phyloP scores from a whole-genome alignment of 202 grass and related monocot genomes.

The Digitaria exilis region DNA sequence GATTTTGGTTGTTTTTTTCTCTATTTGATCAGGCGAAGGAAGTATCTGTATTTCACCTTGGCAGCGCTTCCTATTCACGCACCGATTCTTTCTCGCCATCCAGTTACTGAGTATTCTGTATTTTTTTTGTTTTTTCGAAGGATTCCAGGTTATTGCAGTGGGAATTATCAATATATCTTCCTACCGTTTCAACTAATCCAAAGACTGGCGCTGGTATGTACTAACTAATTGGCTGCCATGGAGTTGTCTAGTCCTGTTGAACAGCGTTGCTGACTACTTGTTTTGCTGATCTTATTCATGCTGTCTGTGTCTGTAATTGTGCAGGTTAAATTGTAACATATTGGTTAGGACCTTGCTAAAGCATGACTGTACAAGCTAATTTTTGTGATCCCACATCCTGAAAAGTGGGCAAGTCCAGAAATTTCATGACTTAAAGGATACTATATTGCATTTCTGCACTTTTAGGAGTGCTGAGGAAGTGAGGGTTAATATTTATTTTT shows the following conservation, averaged over 20 bases:
- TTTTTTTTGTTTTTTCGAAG: background rate
- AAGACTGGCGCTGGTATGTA: conserved; percentile 26
- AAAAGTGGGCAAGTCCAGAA: conserved; percentile 17
- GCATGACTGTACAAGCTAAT: background rate
- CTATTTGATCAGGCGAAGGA: background rate
- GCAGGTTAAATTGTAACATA: conserved; percentile 27
- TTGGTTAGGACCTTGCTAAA: background rate
- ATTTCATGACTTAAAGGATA: background rate
- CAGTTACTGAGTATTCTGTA: background rate
- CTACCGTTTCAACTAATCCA: background rate
- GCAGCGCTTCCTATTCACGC: conserved; percentile 15
- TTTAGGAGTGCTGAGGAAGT: background rate
- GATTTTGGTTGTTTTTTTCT: background rate
- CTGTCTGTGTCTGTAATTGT: conserved; percentile 11
- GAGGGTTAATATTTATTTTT: conserved; percentile 18
- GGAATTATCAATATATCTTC: conserved; percentile 3
- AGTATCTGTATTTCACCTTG: conserved; percentile 15
- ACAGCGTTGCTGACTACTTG: conserved; percentile 11
- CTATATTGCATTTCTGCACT: conserved; percentile 6
- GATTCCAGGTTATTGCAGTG: background rate
- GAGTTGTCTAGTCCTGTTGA: background rate
- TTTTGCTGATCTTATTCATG: conserved; percentile 6
- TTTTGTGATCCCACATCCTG: background rate
- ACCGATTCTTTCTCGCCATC: background rate
- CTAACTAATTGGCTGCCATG: conserved; percentile 9